Evolutionary conservation across 805 yeast species (phyloP), one percentile per base, ranked within the genome.

Genomic region (Tetrapisispora namnaoensis): DNA sequence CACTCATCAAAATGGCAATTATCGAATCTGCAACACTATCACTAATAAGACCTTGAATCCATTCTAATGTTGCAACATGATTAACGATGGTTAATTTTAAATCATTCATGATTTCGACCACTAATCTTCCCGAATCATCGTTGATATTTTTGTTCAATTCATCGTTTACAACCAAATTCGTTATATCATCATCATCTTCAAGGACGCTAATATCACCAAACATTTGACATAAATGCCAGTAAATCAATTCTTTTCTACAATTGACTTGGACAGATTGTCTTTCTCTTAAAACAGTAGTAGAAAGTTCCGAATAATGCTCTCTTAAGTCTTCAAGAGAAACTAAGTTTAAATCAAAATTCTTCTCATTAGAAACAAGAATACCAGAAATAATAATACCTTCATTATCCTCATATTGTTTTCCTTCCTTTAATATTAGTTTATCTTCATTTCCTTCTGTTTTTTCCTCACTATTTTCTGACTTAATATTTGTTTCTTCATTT

Each of bases 11-110:
- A 37, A 93, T 88, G 0, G 97, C 96, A 50, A 93, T 78, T 1
- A 89, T 85, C 16, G 96, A 83, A 61, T 93, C 99, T 0, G 99
- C 99, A 53, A 93, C 78, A 0, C 96, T 83, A 60, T 93, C 99
- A 52, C 86, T 90, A 70, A 89, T 79, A 49, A 86, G 72, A 50
- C 89, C 90, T 56, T 95, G 91, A 17, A 80, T 78, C 99, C 99
- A 93, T 64, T 87, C 95, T 14, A 91, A 81, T 0, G 83, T 75
- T 6, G 86, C 81, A 10, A 75, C 55, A 46, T 73, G 70, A 22
- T 72, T 71, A 38, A 68, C 68, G 14, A 79, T 65, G 43, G 73
- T 78, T 57, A 76, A 74, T 51, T 63, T 75, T 36, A 85, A 75
- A 37, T 76, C 77, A 50, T 78, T 79, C 89, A 85, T 82, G n/a